Base-by-base conservation (phyloP, 495 filamentous ascomycete species). In the Daldinia caldariorum region DNA sequence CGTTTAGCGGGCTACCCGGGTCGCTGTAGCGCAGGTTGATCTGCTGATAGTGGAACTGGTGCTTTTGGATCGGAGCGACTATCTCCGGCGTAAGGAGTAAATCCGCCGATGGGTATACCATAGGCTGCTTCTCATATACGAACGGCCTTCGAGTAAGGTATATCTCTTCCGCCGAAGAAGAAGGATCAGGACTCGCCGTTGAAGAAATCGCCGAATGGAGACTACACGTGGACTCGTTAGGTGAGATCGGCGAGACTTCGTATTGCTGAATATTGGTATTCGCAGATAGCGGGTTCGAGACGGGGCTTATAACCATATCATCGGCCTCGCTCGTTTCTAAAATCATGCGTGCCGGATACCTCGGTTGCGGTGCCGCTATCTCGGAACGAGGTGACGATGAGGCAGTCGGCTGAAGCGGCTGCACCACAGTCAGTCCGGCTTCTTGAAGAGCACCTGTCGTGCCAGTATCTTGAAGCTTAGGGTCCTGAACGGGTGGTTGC, bases 1-100 rank as follows among this genome's bases (percentile, higher is more conserved):
- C 69, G 63, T 32, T 63, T 55, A 67, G 59, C 4, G 69, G 69
- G 55, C 69, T 67, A 0, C 63, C 63, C 8, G 69, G 69, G 60
- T 72, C 69, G 61, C 69, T 72, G 49, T 72, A 63, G 0, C 64
- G 69, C 35, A 38, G 45, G 64, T 61, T 67, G 60, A 71, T 70
- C 43, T 70, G 67, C 38, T 32, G 49, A 22, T 53, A 32, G 14
- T 66, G 49, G 22, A 66, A 22, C n/a, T 54, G 67, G 47, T 45
- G 26, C 9, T 47, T 55, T 49, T 41, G 54, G 0, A 37, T 43
- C 13, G 13, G 7, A 12, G 54, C 38, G 6, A 14, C 26, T 0
- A 32, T 29, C 13, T 32, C 49, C 13, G 9, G 20, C 6, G 18
- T 22, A 13, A 50, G 34, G 1, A 45, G 14, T n/a, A 53, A 18